Base-by-base conservation (phyloP, 805 yeast genomes). In the Kazachstania psychrophila region DNA sequence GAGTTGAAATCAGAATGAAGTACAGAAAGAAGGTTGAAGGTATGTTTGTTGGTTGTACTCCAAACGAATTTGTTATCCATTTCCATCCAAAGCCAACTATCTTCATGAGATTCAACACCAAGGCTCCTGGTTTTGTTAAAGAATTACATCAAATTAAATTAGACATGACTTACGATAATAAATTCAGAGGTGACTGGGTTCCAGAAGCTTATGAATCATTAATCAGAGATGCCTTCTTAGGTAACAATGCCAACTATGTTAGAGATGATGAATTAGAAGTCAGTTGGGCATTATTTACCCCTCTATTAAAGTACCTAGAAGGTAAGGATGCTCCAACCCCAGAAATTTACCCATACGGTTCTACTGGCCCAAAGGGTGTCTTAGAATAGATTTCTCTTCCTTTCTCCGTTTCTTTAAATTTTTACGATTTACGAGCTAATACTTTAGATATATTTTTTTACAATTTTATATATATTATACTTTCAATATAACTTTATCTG, bases 121-220 rank as follows among this genome's bases (percentile, higher is more conserved):
- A 89, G 68, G 75, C 82, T 41, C 97, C 98, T 2, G 98, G 97
- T 45, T 70, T 87, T 40, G 72, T 88, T 35, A 80, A 81, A 48
- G 73, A 75, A 51, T 79, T 89, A n/a, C 75, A 88, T 17, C 72
- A 83, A 43, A 83, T 95, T 23, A 96, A 88, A 57, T 75, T 89
- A 53, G 95, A 89, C 58, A 70, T 89, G 56, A 81, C 92, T 22
- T 89, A 92, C 62, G 64, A 77, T 39, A 68, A 70, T 36, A 77
- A 96, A 57, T 89, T 79, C 67, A 66, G 80, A 43, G 81, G 84
- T 54, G 80, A 85, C 65, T 80, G 89, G 79, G 87, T 92, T 54
- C 96, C 97, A 28, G 95, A 88, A 69, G 97, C 96, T 28, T 89
- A 89, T 62, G 97, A 92, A 68, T 80, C 95, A 1, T 75, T 89